Evolutionary conservation across 305 asterid genomes (phyloP), one percentile per base, ranked within the genome.

Genomic region (Fraxinus sp.): DNA sequence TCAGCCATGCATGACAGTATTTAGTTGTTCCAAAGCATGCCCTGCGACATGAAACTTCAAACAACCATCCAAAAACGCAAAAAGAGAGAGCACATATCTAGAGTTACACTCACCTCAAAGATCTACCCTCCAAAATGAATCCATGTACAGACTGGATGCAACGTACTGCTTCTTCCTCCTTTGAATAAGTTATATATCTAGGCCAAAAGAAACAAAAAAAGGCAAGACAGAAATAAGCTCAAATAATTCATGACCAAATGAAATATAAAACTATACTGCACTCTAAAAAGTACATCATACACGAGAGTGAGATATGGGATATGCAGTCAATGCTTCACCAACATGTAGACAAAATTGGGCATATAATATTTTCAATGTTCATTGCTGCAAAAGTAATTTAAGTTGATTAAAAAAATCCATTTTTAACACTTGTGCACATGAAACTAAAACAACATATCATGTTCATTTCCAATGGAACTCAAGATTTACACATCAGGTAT

Each of bases 1-100:
- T 94, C 89, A 97, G 90, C 99, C 99, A 97, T 80, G 99, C 98
- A 90, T 95, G 99, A 82, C 99, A 96, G 86, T 95, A 96, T 91
- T 96, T 96, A 41, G 99, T 96, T 78, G 99, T 96, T 83, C 99
- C 99, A 87, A 93, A 96, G 89, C 99, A 96, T 13, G 98, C 99
- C 96, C 99, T 96, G 95, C 86, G 87, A 84, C 78, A 85, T 55
- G 78, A 46, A 36, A 77, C 82, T 57, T 91, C 81, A 84, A 82
- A 80, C 24, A 83, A 83, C 80, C 59, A 82, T 81, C 66, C 20
- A 55, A 82, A 24, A 83, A 73, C 36, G 72, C 77, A 43, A 79
- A 16, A 35, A 37, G 14, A 35, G 41, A 52, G 43, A 83, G 81
- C 79, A 79, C 4, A 37, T 49, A 76, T 55, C 70, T 70, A 30